These are phyloP conservation scores for Lactifluus piperatus DNA, from an alignment of 768 basidiomycete genomes.

Conservation along the genomic window DNA sequence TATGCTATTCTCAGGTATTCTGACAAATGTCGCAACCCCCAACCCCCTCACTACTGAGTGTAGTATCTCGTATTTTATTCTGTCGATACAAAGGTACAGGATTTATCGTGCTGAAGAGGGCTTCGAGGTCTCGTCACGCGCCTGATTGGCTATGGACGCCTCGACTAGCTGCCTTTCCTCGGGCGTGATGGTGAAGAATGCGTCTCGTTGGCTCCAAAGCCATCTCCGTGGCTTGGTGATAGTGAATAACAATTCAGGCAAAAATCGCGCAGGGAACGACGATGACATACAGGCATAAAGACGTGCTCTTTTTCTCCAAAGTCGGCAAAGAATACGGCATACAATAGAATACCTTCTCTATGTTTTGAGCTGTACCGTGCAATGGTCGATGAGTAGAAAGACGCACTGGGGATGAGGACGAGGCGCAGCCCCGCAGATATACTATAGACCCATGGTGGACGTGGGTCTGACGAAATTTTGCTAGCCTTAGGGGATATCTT, in stretches of 20 bases:
- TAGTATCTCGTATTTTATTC: neutral
- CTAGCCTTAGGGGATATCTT: neutral
- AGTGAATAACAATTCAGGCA: neutral
- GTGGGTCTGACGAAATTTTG: slow-evolving; percentile 33
- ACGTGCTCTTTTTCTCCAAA: slow-evolving; percentile 23
- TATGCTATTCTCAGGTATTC: too few relatives aligned
- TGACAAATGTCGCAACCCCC: neutral
- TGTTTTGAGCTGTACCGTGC: neutral
- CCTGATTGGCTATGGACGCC: neutral
- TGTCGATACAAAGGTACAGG: too few relatives aligned
- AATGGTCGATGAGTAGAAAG: neutral
- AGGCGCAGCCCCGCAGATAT: slow-evolving; percentile 6
- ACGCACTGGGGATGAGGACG: slow-evolving; percentile 18
- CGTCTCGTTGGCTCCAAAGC: slow-evolving; percentile 39
- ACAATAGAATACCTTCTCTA: slow-evolving; percentile 11
- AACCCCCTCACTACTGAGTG: neutral
- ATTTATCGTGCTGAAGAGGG: neutral
- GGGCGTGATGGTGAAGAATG: slow-evolving; percentile 50
- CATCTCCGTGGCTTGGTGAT: slow-evolving; percentile 46
- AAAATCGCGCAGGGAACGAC: neutral
- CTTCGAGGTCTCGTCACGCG: neutral
- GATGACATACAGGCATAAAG: slow-evolving; percentile 21
- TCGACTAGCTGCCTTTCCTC: slow-evolving; percentile 40
- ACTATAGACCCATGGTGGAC: slow-evolving; percentile 52
- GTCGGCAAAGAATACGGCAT: slow-evolving; percentile 21